phyloP scores from a whole-genome alignment of 345 rosid genomes.

The Pistacia vera region DNA sequence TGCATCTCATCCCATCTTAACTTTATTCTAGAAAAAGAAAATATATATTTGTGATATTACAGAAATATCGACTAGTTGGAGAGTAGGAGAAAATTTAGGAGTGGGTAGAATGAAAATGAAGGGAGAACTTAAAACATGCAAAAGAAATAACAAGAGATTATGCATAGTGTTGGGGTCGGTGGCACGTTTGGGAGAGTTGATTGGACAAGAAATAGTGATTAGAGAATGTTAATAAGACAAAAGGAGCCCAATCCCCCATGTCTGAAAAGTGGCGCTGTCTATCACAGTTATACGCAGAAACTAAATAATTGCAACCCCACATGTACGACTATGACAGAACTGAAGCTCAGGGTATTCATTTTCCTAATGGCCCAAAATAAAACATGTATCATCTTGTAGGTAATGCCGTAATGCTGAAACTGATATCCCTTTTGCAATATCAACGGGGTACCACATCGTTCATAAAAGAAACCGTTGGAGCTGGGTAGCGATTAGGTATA shows the following conservation, averaged over 20 bases:
- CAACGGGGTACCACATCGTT: no score
- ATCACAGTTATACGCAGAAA: background rate
- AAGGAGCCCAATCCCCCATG: slow-evolving; percentile 12
- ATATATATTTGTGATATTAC: no score
- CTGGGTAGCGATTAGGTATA: no score
- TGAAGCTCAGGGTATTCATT: background rate
- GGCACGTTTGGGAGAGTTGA: background rate
- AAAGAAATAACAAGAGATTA: background rate
- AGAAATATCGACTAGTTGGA: no score
- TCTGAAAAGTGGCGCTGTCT: background rate
- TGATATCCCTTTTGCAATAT: no score
- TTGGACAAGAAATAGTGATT: background rate
- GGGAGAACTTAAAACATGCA: background rate
- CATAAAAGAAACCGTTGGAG: no score
- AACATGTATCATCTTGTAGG: no score
- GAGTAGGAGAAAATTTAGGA: no score
- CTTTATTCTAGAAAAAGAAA: no score
- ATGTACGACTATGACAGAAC: background rate
- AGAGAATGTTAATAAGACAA: slow-evolving; percentile 2
- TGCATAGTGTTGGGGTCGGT: background rate
- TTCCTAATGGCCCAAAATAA: no score
- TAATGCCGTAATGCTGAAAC: no score
- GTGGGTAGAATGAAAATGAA: background rate
- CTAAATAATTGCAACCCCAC: background rate
- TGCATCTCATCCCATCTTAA: no score